Evolutionary conservation across 1,139 yeast genomes (phyloP).

Genomic region (Sugiyamaella castrensis): DNA sequence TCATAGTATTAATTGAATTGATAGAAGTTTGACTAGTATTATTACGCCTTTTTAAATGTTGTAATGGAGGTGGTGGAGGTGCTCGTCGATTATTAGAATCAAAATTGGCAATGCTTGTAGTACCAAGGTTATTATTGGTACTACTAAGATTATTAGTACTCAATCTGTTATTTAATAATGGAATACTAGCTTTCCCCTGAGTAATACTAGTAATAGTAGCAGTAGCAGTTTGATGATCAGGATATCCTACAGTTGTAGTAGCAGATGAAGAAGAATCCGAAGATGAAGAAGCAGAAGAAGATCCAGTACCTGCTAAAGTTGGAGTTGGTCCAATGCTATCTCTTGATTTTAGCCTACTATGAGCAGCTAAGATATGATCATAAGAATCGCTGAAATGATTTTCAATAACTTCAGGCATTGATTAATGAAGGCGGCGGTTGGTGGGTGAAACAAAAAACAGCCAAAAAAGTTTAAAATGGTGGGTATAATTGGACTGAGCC

Average conservation of each 20-base stretch:
- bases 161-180: background rate
- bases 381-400: conserved; percentile 6
- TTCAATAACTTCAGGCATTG: conserved; percentile 8
- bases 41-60: background rate
- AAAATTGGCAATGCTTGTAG: background rate
- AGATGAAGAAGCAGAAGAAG: conserved; percentile 1
- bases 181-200: background rate
- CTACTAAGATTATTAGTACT: too few species aligned
- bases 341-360: conserved; percentile 4
- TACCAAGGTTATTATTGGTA: background rate
- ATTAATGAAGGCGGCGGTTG: too few species aligned
- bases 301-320: background rate
- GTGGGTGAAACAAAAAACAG: background rate
- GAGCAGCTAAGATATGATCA: conserved; percentile 10
- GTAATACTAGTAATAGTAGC: background rate
- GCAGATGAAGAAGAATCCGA: conserved; percentile 2
- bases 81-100: conserved; percentile 4
- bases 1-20: background rate
- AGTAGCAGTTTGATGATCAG: background rate
- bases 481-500: too few species aligned
- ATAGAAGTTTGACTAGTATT: too few species aligned
- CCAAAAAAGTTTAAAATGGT: too few species aligned
- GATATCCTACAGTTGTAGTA: conserved; percentile 4
- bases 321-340: conserved; percentile 3
- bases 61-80: conserved; percentile 7